phyloP scores from a whole-genome alignment of 257 asterid genomes.

The Scutellaria baicalensis region DNA sequence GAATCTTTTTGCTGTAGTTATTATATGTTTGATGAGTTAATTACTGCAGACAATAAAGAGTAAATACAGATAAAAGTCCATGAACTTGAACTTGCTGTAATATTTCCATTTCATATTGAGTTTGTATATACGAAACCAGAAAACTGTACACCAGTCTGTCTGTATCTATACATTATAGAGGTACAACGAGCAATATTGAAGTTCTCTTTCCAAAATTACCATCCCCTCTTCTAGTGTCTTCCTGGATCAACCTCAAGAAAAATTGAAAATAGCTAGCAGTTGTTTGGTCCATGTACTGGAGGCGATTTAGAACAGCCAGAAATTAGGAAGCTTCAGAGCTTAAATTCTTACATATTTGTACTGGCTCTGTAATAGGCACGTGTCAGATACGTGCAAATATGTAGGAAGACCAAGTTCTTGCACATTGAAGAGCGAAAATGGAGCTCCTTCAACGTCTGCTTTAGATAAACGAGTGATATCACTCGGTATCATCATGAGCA shows the following conservation, averaged over 20 bases:
- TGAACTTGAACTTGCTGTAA: background rate
- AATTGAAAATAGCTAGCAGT: background rate
- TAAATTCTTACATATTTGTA: background rate
- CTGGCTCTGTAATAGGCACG: too few relatives aligned
- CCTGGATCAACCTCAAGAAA: too few relatives aligned
- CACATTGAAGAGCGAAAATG: too few relatives aligned
- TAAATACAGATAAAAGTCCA: too few relatives aligned
- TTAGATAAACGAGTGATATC: too few relatives aligned
- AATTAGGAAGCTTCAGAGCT: background rate
- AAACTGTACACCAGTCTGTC: conserved; percentile 3
- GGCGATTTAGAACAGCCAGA: background rate
- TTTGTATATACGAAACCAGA: conserved; percentile 4
- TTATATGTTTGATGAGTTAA: too few relatives aligned
- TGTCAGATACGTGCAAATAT: too few relatives aligned
- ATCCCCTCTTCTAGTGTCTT: background rate
- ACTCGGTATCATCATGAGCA: too few relatives aligned
- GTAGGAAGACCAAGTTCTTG: too few relatives aligned
- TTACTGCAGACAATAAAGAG: too few relatives aligned
- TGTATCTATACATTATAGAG: background rate
- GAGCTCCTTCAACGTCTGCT: too few relatives aligned
- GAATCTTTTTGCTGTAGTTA: too few relatives aligned
- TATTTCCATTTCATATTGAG: background rate
- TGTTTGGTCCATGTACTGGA: background rate
- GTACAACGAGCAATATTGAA: background rate
- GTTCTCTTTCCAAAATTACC: background rate